A percentile compares a stretch with the other conserved stretches of the same genome.
These are phyloP conservation scores for Diaporthe destruens DNA, from an alignment of 2,329 filamentous ascomycete genomes.

Conservation along the genomic window DNA sequence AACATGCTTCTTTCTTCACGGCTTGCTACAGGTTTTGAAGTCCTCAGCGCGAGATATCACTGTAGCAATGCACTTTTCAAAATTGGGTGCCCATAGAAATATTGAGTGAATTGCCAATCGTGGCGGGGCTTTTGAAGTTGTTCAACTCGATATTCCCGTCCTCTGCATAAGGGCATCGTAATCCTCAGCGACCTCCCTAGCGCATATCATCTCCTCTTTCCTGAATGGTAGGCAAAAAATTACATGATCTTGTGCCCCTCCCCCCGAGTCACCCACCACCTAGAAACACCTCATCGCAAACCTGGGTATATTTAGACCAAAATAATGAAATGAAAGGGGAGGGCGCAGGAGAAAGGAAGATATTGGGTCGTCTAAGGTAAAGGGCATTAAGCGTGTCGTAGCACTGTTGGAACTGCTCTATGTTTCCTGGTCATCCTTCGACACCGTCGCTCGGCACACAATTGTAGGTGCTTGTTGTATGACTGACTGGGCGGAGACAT, in stretches of 20 bases:
- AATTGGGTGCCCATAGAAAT: conserved; percentile 25
- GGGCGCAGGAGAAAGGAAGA: conserved; percentile 47
- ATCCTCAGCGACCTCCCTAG: conserved; percentile 29
- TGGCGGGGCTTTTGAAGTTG: conserved; percentile 10
- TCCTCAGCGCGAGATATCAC: not conserved
- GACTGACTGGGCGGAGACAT: conserved; percentile 8
- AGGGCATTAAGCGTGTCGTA: conserved; percentile 53
- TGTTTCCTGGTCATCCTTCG: not conserved
- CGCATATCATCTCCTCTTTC: conserved; percentile 28
- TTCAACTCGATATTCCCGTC: conserved; percentile 31
- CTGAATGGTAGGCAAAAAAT: conserved; percentile 42
- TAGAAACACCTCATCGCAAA: conserved; percentile 50
- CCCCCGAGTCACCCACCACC: conserved; percentile 50
- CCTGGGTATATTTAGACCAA: conserved; percentile 56
- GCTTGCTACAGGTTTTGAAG: not conserved
- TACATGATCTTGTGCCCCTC: conserved; percentile 47
- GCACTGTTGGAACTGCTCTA: conserved; percentile 15
- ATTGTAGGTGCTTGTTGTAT: conserved; percentile 35
- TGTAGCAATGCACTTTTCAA: conserved; percentile 17
- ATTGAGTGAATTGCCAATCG: conserved; percentile 34
- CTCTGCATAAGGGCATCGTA: conserved; percentile 24
- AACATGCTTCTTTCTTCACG: not conserved
- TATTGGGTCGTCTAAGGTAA: conserved; percentile 48
- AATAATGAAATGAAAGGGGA: conserved; percentile 53
- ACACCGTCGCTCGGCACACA: conserved; percentile 18